Base-by-base conservation (phyloP, 495 filamentous ascomycete genomes). In the Tuber calosporum region DNA sequence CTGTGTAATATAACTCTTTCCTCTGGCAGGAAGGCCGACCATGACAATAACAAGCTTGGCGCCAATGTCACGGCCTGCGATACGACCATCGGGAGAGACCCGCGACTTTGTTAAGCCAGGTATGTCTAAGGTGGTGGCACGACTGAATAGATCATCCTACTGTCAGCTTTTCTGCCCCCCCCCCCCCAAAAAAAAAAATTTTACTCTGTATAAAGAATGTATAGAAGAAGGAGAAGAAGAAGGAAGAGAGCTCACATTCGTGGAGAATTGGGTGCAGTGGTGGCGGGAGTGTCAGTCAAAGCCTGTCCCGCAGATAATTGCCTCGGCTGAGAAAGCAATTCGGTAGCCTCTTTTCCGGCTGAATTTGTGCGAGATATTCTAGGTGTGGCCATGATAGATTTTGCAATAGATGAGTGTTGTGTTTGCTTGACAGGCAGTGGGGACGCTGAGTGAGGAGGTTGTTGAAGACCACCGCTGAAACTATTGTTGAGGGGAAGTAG, bases 1-100 rank as follows among this genome's bases (percentile, higher is more conserved):
- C 86, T 97, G 97, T 71, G 94, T 97, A 78, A 99, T 93, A 83
- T 99, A 99, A 72, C 93, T 97, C 84, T 99, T 99, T 71, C 95
- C 95, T 74, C 95, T 85, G 1, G 95, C 95, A 0, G 95, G 95
- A 69, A 99, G 86, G 74, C 95, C 95, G 68, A 99, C 95, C 95
- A 99, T 99, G 79, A 98, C 90, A 80, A 99, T 95, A 79, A 97
- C 93, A 77, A 98, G 85, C 85, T 99, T 99, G 26, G 94, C 89
- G 36, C 93, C 95, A 68, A 99, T 89, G 86, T 99, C 95, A 73
- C 93, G 86, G 77, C 93, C 89, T 73, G 95, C 89, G 74, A 99
- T 99, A 69, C 90, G 88, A 72, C 95, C 95, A 82, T 99, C 95
- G 19, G 95, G 95, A 13, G 95, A 97, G 30, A 94, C 92, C 81